Evolutionary conservation across 108 stramenopile species (phyloP).

Genomic region (Cyclostephanos invisitatus): DNA sequence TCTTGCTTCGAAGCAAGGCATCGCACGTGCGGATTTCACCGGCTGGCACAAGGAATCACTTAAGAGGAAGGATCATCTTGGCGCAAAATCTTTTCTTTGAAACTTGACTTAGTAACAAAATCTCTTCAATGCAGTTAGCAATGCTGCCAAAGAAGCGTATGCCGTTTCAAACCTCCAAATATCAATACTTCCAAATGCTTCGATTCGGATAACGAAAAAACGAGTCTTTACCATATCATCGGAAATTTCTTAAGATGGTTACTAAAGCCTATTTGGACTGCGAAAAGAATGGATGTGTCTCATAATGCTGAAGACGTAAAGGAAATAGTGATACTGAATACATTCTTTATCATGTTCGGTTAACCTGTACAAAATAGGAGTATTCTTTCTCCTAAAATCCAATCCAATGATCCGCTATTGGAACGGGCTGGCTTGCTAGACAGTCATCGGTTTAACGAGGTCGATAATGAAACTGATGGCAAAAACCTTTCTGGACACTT

Average conservation of each 20-base stretch:
- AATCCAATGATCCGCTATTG: neutral
- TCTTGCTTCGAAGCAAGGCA: slow-evolving; percentile 22
- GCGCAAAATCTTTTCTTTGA: neutral
- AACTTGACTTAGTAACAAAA: neutral
- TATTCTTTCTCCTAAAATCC: neutral
- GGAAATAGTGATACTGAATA: neutral
- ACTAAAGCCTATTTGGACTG: too few species aligned
- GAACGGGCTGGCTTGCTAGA: too few species aligned
- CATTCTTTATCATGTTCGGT: neutral
- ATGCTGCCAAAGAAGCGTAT: neutral
- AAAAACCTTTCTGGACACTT: neutral
- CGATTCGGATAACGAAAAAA: neutral
- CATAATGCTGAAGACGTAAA: neutral
- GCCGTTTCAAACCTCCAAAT: neutral
- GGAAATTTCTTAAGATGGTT: too few species aligned
- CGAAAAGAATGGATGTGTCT: too few species aligned
- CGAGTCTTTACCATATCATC: too few species aligned
- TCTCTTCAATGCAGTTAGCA: neutral
- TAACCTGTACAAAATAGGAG: neutral
- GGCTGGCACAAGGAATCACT: slow-evolving; percentile 2
- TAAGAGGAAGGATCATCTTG: neutral
- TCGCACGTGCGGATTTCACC: slow-evolving; percentile 17
- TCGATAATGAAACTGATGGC: too few species aligned
- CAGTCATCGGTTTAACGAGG: too few species aligned
- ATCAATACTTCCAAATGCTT: neutral